Percentiles rank a stretch among this genome's conserved stretches.
Evolutionary conservation across 495 filamentous ascomycete species (phyloP).

Genomic region (Podospora pseudoanserina): DNA sequence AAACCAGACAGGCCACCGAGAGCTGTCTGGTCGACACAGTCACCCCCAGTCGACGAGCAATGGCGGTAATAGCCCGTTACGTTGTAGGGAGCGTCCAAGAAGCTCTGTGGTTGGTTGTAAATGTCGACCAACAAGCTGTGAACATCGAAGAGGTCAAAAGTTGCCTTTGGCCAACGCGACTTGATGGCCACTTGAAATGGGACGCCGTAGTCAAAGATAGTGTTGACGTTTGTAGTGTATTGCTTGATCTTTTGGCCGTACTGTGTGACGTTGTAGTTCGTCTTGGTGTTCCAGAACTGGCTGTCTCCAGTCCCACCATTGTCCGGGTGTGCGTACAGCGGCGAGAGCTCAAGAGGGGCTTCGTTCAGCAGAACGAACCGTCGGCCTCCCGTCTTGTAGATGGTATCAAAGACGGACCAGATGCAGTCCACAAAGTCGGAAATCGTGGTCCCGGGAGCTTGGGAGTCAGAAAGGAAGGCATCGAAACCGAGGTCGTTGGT

Average conservation of each 20-base stretch:
- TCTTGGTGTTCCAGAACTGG: slow-evolving; percentile 60
- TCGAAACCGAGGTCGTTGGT: slow-evolving; percentile 68
- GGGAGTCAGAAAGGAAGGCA: slow-evolving; percentile 60
- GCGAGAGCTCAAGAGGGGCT: slow-evolving; percentile 58
- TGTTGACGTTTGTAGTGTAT: slow-evolving; percentile 57
- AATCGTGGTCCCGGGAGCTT: slow-evolving; percentile 55
- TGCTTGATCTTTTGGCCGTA: slow-evolving; percentile 57
- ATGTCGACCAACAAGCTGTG: slow-evolving; percentile 63
- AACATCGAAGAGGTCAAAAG: slow-evolving; percentile 61
- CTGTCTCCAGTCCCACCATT: slow-evolving; percentile 49
- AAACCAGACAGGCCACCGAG: slow-evolving; percentile 37
- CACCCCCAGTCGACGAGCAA: slow-evolving; percentile 42
- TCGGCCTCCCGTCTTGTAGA: slow-evolving; percentile 62
- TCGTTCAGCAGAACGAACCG: slow-evolving; percentile 67
- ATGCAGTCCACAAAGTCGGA: slow-evolving; percentile 63
- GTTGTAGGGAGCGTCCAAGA: slow-evolving; percentile 62
- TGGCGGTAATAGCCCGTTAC: slow-evolving; percentile 54
- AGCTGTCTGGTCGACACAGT: slow-evolving; percentile 31
- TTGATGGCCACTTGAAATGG: slow-evolving; percentile 52
- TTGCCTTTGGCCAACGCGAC: slow-evolving; percentile 55
- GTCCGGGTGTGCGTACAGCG: slow-evolving; percentile 53
- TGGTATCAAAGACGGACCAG: slow-evolving; percentile 52
- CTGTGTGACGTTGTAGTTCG: slow-evolving; percentile 44
- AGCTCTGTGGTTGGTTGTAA: slow-evolving; percentile 52
- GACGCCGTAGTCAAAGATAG: slow-evolving; percentile 58